Evolutionary conservation across 116 monocot genomes (phyloP).

Genomic region (Dioscorea cayenensis): DNA sequence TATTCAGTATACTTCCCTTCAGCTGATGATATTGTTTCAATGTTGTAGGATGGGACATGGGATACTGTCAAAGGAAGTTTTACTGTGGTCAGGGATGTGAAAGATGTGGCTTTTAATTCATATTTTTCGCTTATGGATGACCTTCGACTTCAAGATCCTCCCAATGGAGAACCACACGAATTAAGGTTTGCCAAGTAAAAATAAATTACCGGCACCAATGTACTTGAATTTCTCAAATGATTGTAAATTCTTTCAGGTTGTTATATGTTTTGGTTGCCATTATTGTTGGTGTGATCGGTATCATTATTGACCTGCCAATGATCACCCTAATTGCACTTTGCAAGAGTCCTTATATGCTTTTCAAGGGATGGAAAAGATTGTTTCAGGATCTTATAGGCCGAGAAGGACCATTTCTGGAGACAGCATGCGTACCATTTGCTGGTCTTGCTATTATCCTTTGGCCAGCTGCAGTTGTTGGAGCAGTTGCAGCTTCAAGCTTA

Average conservation of each 20-base stretch:
- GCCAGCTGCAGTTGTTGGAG: slow-evolving; percentile 81
- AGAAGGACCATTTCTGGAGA: slow-evolving; percentile 94
- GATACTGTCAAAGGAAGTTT: slow-evolving; percentile 64
- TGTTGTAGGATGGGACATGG: slow-evolving; percentile 91
- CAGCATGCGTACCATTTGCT: slow-evolving; percentile 94
- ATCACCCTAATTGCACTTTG: slow-evolving; percentile 57
- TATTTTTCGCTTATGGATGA: slow-evolving; percentile 94
- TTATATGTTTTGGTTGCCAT: slow-evolving; percentile 43
- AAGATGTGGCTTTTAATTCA: slow-evolving; percentile 78
- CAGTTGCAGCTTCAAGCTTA: slow-evolving; percentile 58
- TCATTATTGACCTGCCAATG: slow-evolving; percentile 49
- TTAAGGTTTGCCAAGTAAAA: slow-evolving; percentile 52
- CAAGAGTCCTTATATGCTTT: slow-evolving; percentile 90
- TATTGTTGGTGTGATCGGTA: slow-evolving; percentile 57
- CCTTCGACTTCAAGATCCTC: slow-evolving; percentile 47
- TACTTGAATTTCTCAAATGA: not conserved
- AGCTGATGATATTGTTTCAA: not conserved
- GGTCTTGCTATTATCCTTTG: slow-evolving; percentile 92
- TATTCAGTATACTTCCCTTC: not conserved
- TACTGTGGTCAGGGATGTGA: slow-evolving; percentile 77
- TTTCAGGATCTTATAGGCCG: slow-evolving; percentile 90
- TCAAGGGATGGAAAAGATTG: slow-evolving; percentile 91
- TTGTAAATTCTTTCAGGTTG: slow-evolving; percentile 36
- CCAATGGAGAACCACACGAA: slow-evolving; percentile 56
- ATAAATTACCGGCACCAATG: not conserved